Conservation (phyloP, 176 grass and related monocot species). For the Juncus inflexus region DNA sequence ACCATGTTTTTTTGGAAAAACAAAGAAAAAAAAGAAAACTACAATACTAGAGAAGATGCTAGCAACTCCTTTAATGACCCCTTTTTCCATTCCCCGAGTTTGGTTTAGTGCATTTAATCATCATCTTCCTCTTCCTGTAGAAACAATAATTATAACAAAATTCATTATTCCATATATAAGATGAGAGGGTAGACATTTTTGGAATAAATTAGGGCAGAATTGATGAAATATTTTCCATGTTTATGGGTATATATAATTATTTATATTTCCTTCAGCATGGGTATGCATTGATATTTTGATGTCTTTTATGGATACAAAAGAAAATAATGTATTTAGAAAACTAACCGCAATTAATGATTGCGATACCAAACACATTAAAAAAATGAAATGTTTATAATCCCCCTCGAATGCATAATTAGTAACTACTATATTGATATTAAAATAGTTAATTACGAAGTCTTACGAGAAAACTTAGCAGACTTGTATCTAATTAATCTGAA, state of each 20-base stretch:
- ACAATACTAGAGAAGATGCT: constrained; percentile 22
- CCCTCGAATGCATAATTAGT: background rate
- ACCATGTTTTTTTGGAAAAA: constrained; percentile 12
- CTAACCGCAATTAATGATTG: too few species aligned
- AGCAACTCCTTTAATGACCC: constrained; percentile 5
- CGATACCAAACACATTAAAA: too few species aligned
- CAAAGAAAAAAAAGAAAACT: constrained; percentile 13
- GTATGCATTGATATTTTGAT: too few species aligned
- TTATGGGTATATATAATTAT: background rate
- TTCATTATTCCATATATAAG: background rate
- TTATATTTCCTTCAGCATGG: too few species aligned
- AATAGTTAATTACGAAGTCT: background rate
- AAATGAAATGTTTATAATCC: background rate
- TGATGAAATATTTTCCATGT: background rate
- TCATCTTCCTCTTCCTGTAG: constrained; percentile 22
- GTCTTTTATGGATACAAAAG: too few species aligned
- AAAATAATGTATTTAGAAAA: too few species aligned
- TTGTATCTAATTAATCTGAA: background rate
- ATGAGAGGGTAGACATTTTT: background rate
- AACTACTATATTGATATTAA: background rate
- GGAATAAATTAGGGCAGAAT: background rate
- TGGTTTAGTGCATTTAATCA: constrained; percentile 13
- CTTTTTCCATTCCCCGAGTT: background rate
- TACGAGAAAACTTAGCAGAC: background rate
- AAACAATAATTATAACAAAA: background rate